phyloP scores from a whole-genome alignment of 2,329 filamentous ascomycete genomes.

The Parascedosporium putredinis region DNA sequence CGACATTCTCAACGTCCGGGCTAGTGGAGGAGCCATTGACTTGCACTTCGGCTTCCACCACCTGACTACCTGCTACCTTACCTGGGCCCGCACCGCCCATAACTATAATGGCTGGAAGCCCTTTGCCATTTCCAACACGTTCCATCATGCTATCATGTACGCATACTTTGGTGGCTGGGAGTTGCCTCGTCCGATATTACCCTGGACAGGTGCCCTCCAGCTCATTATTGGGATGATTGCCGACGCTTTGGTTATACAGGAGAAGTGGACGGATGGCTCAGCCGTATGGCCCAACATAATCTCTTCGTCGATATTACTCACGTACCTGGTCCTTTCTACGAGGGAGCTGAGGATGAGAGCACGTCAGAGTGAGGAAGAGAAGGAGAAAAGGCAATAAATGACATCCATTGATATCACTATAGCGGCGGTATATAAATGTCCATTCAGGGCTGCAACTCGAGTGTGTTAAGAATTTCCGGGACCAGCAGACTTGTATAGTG shows the following conservation, averaged over 20 bases:
- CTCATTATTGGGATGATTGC: slow-evolving; percentile 10
- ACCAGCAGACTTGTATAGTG: too few relatives aligned
- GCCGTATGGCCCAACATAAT: slow-evolving; percentile 1
- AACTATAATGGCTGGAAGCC: slow-evolving; percentile 17
- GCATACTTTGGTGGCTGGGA: slow-evolving; percentile 19
- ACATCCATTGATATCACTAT: too few relatives aligned
- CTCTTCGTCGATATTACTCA: neutral
- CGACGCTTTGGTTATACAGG: slow-evolving; percentile 8
- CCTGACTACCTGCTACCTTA: slow-evolving; percentile 20
- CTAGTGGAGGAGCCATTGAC: slow-evolving; percentile 16
- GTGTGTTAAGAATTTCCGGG: too few relatives aligned
- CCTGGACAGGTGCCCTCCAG: slow-evolving; percentile 10
- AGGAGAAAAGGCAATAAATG: neutral
- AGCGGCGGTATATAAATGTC: too few relatives aligned
- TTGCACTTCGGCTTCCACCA: slow-evolving; percentile 21
- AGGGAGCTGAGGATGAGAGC: neutral
- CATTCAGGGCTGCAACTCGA: too few relatives aligned
- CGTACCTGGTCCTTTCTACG: neutral
- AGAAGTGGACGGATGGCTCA: neutral
- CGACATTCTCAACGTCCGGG: slow-evolving; percentile 20
- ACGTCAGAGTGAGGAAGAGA: neutral
- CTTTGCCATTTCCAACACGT: slow-evolving; percentile 18
- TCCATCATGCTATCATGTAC: slow-evolving; percentile 21
- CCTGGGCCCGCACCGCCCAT: slow-evolving; percentile 16
- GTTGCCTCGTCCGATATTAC: slow-evolving; percentile 9